Evolutionary conservation across 2,329 filamentous ascomycete genomes (phyloP).

Genomic region (Aspergillus sp.): DNA sequence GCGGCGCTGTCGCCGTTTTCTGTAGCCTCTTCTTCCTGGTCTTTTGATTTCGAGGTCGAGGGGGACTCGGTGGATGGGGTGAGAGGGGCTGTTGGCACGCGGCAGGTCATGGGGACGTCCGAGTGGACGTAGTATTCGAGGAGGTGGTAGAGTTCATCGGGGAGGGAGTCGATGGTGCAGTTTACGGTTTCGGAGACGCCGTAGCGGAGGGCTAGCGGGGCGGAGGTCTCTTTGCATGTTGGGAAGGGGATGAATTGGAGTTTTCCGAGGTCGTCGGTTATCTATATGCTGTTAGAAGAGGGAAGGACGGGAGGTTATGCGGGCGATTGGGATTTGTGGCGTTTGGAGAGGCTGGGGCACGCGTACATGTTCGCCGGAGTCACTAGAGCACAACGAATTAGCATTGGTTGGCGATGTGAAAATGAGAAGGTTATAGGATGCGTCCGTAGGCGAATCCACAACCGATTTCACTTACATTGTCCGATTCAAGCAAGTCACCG

Average conservation of each 20-base stretch:
- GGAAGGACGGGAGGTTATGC: background rate
- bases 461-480: constrained; percentile 64
- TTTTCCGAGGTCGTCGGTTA: constrained; percentile 78
- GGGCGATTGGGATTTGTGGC: background rate
- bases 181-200: constrained; percentile 69
- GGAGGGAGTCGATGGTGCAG: constrained; percentile 56
- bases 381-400: constrained; percentile 23
- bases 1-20: constrained; percentile 41
- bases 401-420: background rate
- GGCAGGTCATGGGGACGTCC: constrained; percentile 90
- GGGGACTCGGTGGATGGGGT: constrained; percentile 28
- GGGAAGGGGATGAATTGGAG: constrained; percentile 93
- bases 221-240: constrained; percentile 82
- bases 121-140: constrained; percentile 92
- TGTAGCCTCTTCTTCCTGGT: constrained; percentile 16
- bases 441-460: too few species aligned
- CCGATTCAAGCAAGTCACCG: constrained; percentile 74
- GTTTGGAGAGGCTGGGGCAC: background rate
- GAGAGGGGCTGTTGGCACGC: constrained; percentile 77
- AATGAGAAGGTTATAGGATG: background rate
- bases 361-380: constrained; percentile 39
- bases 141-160: constrained; percentile 60
- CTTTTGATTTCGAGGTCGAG: constrained; percentile 24
- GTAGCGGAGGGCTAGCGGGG: constrained; percentile 83
- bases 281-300: constrained; percentile 40